Conservation (phyloP, 2,329 filamentous ascomycete genomes). For the Phaeosphaeriaceae sp. region DNA sequence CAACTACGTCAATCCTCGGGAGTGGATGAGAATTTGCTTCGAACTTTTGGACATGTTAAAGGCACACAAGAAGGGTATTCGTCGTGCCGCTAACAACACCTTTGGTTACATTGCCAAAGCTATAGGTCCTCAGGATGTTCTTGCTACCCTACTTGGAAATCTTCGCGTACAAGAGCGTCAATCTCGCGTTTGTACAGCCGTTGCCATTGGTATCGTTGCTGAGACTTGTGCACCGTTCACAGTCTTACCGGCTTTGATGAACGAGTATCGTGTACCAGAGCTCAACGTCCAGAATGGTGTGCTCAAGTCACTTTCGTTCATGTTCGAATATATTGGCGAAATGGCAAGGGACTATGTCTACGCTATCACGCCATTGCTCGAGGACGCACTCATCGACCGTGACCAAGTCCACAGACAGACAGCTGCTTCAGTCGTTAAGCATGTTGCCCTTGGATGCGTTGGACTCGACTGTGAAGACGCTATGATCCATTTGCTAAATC, state of each 20-base stretch:
- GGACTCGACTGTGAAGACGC: slow-evolving; percentile 97
- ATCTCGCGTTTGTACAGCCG: slow-evolving; percentile 96
- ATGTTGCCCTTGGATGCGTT: slow-evolving; percentile 96
- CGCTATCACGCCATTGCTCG: slow-evolving; percentile 91
- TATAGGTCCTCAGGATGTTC: slow-evolving; percentile 95
- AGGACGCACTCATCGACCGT: slow-evolving; percentile 95
- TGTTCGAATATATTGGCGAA: slow-evolving; percentile 99
- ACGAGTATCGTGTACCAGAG: slow-evolving; percentile 97
- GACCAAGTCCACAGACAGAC: slow-evolving; percentile 98
- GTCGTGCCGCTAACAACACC: slow-evolving; percentile 97
- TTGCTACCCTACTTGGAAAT: slow-evolving; percentile 95
- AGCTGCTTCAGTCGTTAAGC: slow-evolving; percentile 94
- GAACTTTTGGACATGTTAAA: slow-evolving; percentile 99
- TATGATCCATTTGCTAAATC: slow-evolving; percentile 96
- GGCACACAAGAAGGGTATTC: slow-evolving; percentile 98
- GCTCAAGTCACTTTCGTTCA: slow-evolving; percentile 92
- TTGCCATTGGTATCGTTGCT: slow-evolving; percentile 97
- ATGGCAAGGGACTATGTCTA: slow-evolving; percentile 99
- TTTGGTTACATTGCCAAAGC: slow-evolving; percentile 99
- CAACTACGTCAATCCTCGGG: slow-evolving; percentile 93
- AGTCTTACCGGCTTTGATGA: slow-evolving; percentile 98
- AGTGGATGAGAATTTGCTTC: slow-evolving; percentile 99
- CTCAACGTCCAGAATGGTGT: slow-evolving; percentile 99
- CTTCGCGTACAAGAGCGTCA: slow-evolving; percentile 96
- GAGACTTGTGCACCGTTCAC: slow-evolving; percentile 99